These are phyloP conservation scores for Umbelopsis sp. DNA, from an alignment of 371 early-diverging fungal genomes.

Conservation along the genomic window DNA sequence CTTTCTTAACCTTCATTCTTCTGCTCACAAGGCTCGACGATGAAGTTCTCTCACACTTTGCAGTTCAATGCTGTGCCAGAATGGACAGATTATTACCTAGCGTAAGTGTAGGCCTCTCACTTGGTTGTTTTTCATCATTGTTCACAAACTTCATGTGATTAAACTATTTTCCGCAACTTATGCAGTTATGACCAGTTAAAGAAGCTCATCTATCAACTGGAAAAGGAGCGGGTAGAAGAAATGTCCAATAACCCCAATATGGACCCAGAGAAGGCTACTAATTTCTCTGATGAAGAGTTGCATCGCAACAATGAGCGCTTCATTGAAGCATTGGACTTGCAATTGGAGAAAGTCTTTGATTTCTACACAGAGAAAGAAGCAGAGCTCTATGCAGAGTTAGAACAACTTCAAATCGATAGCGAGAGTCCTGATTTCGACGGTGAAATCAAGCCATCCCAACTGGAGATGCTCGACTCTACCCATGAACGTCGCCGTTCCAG, in stretches of 20 bases:
- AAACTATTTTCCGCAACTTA: constrained; percentile 16
- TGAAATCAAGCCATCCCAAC: constrained; percentile 12
- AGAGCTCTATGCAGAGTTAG: constrained; percentile 67
- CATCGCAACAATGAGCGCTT: constrained; percentile 57
- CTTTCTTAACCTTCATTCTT: constrained; percentile 9
- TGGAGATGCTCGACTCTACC: constrained; percentile 28
- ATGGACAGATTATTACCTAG: constrained; percentile 83
- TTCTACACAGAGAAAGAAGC: constrained; percentile 85
- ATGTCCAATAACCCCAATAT: constrained; percentile 27
- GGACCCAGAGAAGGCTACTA: constrained; percentile 31
- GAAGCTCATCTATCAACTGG: constrained; percentile 86
- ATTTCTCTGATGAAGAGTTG: constrained; percentile 27
- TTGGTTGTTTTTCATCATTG: too few species aligned
- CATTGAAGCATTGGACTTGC: constrained; percentile 72
- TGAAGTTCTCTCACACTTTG: constrained; percentile 91
- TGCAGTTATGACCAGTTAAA: constrained; percentile 85
- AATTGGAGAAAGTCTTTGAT: constrained; percentile 77
- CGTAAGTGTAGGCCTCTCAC: constrained; percentile 45
- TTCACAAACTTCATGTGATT: neutral
- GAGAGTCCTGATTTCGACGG: constrained; percentile 19
- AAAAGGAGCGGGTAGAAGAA: constrained; percentile 77
- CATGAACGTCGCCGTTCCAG: constrained; percentile 23
- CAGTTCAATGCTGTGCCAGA: constrained; percentile 91
- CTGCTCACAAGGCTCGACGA: constrained; percentile 30
- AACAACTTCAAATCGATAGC: constrained; percentile 40